Evolutionary conservation across 164 flowering plant genomes (phyloP), one percentile per base, ranked within the genome.

Genomic region (Umbellularia californica): DNA sequence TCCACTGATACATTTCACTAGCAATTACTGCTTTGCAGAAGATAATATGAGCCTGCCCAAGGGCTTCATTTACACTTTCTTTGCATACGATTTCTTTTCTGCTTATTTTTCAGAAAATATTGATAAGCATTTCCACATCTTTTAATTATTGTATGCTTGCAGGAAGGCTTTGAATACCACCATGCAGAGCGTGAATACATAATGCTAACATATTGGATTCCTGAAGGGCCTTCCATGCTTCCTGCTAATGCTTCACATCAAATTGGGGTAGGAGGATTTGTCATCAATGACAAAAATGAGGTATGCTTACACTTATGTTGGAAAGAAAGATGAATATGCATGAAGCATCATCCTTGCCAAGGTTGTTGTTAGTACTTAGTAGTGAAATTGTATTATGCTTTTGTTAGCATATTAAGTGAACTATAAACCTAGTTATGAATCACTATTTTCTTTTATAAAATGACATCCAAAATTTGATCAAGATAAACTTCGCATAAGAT

Each of bases 131-230:
- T 55, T 55, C 60, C 17, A 55, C 13, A 20, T 20, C n/a, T 55
- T 55, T 5, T 55, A 55, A 15, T 55, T 15, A 60, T 65, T 19
- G 67, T 70, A 79, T 75, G 15, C 13, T 85, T 70, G 50, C 86
- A 95, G 97, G 93, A 87, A 84, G 97, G 99, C 11, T 95, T 95
- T 74, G 73, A 82, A 35, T 95, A 92, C 76, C 99, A 95, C 76
- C 99, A 93, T 73, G 99, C 99, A 0, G 99, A 93, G 81, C 81
- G 30, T 72, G 88, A 82, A 28, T 95, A 88, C 76, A 78, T 93
- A 20, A 95, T 95, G 99, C 73, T 95, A 75, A 92, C 97, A 20
- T 89, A 89, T 78, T 95, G 99, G 98, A 84, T 95, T 77, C 95
- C 98, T 27, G 87, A 86, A 69, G 94, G 86, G 65, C 93, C 95